phyloP scores from a whole-genome alignment of 2,329 filamentous ascomycete species.

The Ceratocystis destructans region DNA sequence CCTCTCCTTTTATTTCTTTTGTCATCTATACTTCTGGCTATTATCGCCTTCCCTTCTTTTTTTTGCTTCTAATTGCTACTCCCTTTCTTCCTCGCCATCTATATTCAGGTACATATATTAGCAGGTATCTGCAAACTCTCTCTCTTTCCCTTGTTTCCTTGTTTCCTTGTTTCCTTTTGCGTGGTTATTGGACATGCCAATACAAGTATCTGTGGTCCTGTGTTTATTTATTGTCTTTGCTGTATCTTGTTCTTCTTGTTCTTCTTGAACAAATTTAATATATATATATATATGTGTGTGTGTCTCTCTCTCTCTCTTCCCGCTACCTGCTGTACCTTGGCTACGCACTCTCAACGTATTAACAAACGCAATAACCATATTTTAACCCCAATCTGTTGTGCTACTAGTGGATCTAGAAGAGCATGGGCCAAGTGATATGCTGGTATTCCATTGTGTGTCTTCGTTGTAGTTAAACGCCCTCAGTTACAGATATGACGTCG shows the following conservation, averaged over 20 bases:
- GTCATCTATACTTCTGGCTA: neutral
- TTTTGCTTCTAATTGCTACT: neutral
- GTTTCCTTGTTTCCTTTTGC: neutral
- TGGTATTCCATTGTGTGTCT: too few species aligned
- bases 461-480: too few species aligned
- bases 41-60: neutral
- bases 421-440: too few species aligned
- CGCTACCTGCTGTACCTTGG: neutral
- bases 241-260: constrained; percentile 4
- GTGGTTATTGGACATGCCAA: neutral
- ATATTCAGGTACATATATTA: neutral
- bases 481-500: neutral
- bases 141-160: neutral
- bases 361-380: too few species aligned
- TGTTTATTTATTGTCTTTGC: neutral
- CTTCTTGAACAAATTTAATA: neutral
- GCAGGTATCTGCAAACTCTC: neutral
- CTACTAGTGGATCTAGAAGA: too few species aligned
- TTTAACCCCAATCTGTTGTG: too few species aligned
- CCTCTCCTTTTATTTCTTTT: neutral
- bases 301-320: neutral
- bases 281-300: neutral
- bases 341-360: too few species aligned
- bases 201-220: neutral
- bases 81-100: neutral